A percentile compares a stretch with the other conserved stretches of the same genome.
phyloP scores from a whole-genome alignment of 2,329 filamentous ascomycete genomes.

The Helicocarpus griseus region DNA sequence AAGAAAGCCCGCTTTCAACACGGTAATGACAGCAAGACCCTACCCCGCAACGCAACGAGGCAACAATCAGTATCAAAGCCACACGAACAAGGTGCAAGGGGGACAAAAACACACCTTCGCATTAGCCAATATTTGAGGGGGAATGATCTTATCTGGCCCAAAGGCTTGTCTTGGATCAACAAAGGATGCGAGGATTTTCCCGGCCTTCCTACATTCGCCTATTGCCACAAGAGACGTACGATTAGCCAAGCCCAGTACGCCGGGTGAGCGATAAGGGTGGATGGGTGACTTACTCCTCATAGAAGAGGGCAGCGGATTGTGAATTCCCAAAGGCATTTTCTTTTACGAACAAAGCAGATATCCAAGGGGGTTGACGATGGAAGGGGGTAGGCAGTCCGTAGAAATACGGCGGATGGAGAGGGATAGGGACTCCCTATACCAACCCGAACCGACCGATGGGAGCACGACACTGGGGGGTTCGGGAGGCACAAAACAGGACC shows the following conservation, averaged over 20 bases:
- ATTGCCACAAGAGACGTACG: slow-evolving; percentile 13
- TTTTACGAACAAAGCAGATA: background rate
- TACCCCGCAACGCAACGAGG: slow-evolving; percentile 13
- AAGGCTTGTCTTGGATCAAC: slow-evolving; percentile 89
- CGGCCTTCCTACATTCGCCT: slow-evolving; percentile 97
- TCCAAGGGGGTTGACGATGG: background rate
- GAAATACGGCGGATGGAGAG: background rate
- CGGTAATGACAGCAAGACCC: slow-evolving; percentile 42
- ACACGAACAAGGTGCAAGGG: background rate
- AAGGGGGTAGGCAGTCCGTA: too few species aligned
- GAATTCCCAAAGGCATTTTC: slow-evolving; percentile 14
- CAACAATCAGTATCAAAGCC: background rate
- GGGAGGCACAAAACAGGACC: too few species aligned
- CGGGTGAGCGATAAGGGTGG: background rate
- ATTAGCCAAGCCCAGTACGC: background rate
- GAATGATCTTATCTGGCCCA: slow-evolving; percentile 94
- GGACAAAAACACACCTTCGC: slow-evolving; percentile 57
- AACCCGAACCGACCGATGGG: too few species aligned
- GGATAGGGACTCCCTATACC: background rate
- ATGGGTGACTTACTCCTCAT: slow-evolving; percentile 34
- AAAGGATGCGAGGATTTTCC: slow-evolving; percentile 90
- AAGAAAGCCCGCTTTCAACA: slow-evolving; percentile 42
- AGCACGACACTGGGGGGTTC: too few species aligned
- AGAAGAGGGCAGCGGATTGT: slow-evolving; percentile 40
- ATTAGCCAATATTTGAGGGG: slow-evolving; percentile 75